Conservation (phyloP, 2,329 filamentous ascomycete genomes). For the Penicillium concentricum region DNA sequence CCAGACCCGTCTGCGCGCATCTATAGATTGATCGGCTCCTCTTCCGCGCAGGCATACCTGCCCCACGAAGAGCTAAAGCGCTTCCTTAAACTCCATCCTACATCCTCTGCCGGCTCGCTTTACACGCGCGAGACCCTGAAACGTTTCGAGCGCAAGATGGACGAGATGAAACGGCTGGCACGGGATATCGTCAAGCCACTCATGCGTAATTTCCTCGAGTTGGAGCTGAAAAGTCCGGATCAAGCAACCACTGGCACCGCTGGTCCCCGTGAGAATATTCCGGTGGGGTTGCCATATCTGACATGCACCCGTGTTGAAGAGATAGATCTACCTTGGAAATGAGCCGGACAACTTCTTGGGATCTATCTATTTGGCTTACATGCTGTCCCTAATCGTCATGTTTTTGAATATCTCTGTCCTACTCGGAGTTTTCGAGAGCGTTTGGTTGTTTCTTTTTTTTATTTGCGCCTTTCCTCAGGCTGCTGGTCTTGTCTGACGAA, state of each 20-base stretch:
- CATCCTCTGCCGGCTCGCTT: slow-evolving; percentile 55
- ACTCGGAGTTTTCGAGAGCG: neutral
- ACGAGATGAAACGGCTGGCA: slow-evolving; percentile 83
- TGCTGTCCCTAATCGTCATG: neutral
- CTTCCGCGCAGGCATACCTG: slow-evolving; percentile 64
- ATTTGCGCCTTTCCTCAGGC: slow-evolving; percentile 1
- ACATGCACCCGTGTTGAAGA: slow-evolving; percentile 64
- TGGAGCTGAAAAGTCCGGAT: slow-evolving; percentile 60
- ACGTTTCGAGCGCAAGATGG: slow-evolving; percentile 80
- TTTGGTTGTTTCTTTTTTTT: neutral
- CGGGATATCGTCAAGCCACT: slow-evolving; percentile 79
- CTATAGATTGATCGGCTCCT: slow-evolving; percentile 72
- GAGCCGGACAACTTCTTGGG: neutral
- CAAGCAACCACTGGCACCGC: slow-evolving; percentile 16
- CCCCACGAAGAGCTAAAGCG: slow-evolving; percentile 84
- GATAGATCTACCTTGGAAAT: slow-evolving; percentile 63
- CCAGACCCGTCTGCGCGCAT: slow-evolving; percentile 59
- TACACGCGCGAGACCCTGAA: slow-evolving; percentile 85
- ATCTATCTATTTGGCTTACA: neutral
- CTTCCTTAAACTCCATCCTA: slow-evolving; percentile 77
- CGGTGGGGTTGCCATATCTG: slow-evolving; percentile 58
- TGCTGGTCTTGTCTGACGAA: slow-evolving; percentile 14
- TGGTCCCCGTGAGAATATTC: slow-evolving; percentile 37
- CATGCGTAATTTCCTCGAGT: slow-evolving; percentile 80
- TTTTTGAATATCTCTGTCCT: neutral